phyloP scores from a whole-genome alignment of 257 asterid genomes.

The Fraxinus americana region DNA sequence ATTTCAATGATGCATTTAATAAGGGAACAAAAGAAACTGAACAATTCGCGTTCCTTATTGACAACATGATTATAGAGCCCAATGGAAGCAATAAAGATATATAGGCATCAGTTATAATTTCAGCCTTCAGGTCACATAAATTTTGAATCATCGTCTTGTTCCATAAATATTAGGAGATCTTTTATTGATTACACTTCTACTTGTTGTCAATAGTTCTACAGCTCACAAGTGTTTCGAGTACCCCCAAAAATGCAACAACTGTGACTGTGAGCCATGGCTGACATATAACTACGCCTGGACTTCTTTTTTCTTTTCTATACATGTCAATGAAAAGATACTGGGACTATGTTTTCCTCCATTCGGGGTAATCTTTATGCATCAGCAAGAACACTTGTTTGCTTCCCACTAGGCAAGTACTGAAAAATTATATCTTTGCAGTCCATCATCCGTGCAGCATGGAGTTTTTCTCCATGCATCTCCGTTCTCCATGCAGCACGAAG shows the following conservation, averaged over 20 bases:
- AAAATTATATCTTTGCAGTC: neutral
- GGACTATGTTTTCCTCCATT: neutral
- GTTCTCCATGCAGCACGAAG: too few relatives aligned
- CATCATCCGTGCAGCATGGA: neutral
- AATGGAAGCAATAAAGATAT: constrained; percentile 9
- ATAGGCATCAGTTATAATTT: constrained; percentile 19
- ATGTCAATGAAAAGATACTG: neutral
- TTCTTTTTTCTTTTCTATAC: neutral
- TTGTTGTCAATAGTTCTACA: neutral
- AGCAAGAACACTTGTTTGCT: neutral
- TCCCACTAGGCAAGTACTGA: neutral
- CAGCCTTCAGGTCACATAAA: constrained; percentile 6
- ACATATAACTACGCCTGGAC: neutral
- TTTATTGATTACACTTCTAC: neutral
- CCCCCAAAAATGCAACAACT: neutral
- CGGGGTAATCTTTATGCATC: neutral
- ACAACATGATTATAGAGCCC: constrained; percentile 1
- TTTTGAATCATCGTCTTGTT: neutral
- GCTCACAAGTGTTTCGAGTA: neutral
- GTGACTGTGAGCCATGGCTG: neutral
- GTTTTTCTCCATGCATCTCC: too few relatives aligned
- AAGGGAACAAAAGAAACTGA: too few relatives aligned
- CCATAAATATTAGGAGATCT: neutral
- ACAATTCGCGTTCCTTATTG: too few relatives aligned
- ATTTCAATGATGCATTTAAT: too few relatives aligned